These are phyloP conservation scores for Nicotiana noctiflora DNA, from an alignment of 257 asterid genomes.

Conservation along the genomic window DNA sequence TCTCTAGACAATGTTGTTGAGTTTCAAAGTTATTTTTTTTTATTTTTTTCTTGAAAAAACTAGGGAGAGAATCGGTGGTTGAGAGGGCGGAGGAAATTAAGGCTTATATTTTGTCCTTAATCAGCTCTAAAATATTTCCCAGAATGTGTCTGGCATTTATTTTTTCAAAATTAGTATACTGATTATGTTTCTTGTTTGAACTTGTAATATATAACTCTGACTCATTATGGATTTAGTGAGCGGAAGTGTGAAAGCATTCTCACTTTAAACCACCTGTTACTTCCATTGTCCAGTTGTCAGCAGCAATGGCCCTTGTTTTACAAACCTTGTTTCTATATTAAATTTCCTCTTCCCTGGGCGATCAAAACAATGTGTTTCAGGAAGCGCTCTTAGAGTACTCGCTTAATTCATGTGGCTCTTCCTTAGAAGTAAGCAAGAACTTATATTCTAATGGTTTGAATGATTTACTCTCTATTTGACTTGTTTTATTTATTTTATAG, in stretches of 20 bases:
- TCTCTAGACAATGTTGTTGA: not conserved
- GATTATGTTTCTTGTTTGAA: not conserved
- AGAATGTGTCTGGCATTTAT: not conserved
- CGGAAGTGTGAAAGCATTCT: not conserved
- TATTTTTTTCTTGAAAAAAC: not conserved
- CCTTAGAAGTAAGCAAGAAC: not conserved
- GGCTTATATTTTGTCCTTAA: not conserved
- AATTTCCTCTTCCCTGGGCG: constrained; percentile 2
- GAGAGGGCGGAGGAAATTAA: not conserved
- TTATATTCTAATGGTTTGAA: not conserved
- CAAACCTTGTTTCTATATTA: not conserved
- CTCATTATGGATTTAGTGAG: not conserved
- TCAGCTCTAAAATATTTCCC: not conserved
- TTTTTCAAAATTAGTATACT: not conserved
- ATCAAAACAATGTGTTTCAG: constrained; percentile 1
- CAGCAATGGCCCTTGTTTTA: not conserved
- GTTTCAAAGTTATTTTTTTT: not conserved
- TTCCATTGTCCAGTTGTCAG: not conserved
- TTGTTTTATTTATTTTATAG: not conserved
- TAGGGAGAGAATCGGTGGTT: not conserved
- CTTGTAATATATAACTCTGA: not conserved
- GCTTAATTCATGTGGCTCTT: not conserved
- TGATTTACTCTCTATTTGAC: not conserved
- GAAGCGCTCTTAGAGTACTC: not conserved
- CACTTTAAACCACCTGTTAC: not conserved